These are phyloP conservation scores for Phytopythium cucurbitacearum DNA, from an alignment of 352 stramenopile genomes.

Conservation along the genomic window DNA sequence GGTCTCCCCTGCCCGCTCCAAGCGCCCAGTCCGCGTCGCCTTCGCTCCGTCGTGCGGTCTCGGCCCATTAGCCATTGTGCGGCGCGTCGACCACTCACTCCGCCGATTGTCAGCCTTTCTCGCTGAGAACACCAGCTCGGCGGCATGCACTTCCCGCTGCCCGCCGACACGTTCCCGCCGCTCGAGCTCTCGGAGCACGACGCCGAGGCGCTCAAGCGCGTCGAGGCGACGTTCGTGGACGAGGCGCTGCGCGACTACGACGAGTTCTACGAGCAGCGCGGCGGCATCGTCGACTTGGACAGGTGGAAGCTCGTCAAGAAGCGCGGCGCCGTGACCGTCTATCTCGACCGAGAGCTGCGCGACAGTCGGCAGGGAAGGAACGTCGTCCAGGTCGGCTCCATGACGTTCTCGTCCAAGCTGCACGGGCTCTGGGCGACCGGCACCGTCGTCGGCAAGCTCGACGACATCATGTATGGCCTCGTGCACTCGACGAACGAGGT, in stretches of 20 bases:
- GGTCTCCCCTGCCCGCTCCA: no score
- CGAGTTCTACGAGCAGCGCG: neutral
- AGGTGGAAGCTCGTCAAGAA: slow-evolving; percentile 23
- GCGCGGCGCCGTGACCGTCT: slow-evolving; percentile 22
- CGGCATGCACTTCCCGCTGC: slow-evolving; percentile 7
- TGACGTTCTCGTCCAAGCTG: slow-evolving; percentile 20
- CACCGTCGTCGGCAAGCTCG: slow-evolving; percentile 23
- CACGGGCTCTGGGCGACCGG: slow-evolving; percentile 24
- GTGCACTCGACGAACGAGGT: slow-evolving; percentile 23
- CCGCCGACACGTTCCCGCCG: slow-evolving; percentile 2
- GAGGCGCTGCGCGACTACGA: slow-evolving; percentile 2
- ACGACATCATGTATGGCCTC: slow-evolving; percentile 24
- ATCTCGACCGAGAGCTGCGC: slow-evolving; percentile 11
- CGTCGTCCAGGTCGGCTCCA: slow-evolving; percentile 11
- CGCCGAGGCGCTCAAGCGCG: slow-evolving; percentile 1
- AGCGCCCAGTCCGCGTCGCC: no score
- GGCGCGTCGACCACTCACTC: no score
- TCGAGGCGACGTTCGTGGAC: slow-evolving; percentile 1
- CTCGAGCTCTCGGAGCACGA: slow-evolving; percentile 4
- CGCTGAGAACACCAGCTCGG: no score
- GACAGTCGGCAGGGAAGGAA: slow-evolving; percentile 8
- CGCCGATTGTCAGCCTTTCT: no score
- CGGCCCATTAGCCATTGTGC: no score
- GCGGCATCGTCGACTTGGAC: slow-evolving; percentile 8
- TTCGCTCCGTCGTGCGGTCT: no score